Conservation (phyloP, 768 basidiomycete genomes). For the Austroboletus eburneus region DNA sequence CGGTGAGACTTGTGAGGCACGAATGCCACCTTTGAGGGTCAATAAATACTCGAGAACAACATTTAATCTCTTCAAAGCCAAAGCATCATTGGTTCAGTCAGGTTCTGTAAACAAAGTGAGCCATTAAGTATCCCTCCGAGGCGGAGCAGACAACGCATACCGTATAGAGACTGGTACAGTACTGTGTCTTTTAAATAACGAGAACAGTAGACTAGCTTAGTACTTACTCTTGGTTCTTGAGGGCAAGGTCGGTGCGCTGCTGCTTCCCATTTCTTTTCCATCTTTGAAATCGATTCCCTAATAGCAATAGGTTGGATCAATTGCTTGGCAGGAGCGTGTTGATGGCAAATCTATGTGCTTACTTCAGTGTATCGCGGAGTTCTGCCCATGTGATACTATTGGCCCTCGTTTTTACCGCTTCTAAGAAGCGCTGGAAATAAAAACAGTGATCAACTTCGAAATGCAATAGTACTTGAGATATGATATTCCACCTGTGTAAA, state of each 20-base stretch:
- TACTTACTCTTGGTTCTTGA: slow-evolving; percentile 23
- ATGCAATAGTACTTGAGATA: not conserved
- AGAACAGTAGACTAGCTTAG: not conserved
- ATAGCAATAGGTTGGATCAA: not conserved
- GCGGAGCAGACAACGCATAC: slow-evolving; percentile 2
- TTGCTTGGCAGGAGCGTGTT: too few species aligned
- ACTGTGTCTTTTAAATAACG: slow-evolving; percentile 6
- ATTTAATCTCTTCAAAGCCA: too few species aligned
- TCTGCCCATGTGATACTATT: slow-evolving; percentile 19
- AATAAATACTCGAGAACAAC: too few species aligned
- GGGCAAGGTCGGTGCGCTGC: not conserved
- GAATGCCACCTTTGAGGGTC: too few species aligned
- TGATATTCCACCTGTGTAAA: slow-evolving; percentile 23
- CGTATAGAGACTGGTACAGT: slow-evolving; percentile 5
- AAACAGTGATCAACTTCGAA: not conserved
- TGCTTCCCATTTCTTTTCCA: slow-evolving; percentile 11
- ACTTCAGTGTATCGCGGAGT: slow-evolving; percentile 13
- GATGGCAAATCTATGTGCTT: too few species aligned
- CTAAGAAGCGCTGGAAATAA: slow-evolving; percentile 17
- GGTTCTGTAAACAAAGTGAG: slow-evolving; percentile 7
- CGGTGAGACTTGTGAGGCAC: too few species aligned
- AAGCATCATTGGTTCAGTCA: slow-evolving; percentile 6
- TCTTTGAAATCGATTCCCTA: slow-evolving; percentile 14
- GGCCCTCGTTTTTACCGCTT: slow-evolving; percentile 6
- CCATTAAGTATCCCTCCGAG: not conserved